Percentiles rank a stretch among this genome's conserved stretches.
These are phyloP conservation scores for Udeniomyces megalosporus DNA, from an alignment of 768 basidiomycete species.

Conservation along the genomic window DNA sequence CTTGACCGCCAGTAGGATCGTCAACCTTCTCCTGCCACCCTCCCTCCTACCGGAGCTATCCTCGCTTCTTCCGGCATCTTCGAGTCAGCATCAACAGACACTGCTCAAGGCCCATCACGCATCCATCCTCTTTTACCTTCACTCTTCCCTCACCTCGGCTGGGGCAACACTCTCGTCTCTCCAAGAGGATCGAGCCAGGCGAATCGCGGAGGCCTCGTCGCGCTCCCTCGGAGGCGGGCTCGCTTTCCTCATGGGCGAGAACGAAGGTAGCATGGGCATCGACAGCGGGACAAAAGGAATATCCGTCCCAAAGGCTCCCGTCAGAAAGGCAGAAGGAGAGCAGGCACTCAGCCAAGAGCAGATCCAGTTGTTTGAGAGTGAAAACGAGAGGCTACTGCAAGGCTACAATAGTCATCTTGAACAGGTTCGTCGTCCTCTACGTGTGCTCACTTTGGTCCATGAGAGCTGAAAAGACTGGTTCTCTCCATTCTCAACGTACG, in stretches of 20 bases:
- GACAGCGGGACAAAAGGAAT: not conserved
- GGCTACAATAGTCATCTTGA: conserved; percentile 2
- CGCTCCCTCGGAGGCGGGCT: not conserved
- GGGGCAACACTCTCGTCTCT: conserved; percentile 67
- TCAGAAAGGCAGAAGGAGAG: not conserved
- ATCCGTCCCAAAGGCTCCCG: conserved; percentile 2
- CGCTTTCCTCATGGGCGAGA: not conserved
- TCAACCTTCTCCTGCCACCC: conserved; percentile 37
- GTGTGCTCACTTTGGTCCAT: too few relatives aligned
- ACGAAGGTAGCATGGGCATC: not conserved
- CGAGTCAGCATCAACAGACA: conserved; percentile 39
- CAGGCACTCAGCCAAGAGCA: not conserved
- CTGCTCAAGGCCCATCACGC: conserved; percentile 69
- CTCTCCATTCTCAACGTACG: not conserved
- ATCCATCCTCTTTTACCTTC: conserved; percentile 83
- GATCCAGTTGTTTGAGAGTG: conserved; percentile 5
- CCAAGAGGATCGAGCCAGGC: conserved; percentile 83
- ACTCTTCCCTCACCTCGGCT: conserved; percentile 57
- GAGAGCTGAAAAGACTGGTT: too few relatives aligned
- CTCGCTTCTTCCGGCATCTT: conserved; percentile 41
- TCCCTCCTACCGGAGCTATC: conserved; percentile 56
- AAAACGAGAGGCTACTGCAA: not conserved
- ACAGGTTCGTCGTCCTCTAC: not conserved
- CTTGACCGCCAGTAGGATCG: conserved; percentile 14
- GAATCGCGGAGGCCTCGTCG: conserved; percentile 49